A percentile compares a stretch with the other conserved stretches of the same genome.
Conservation (phyloP, 768 basidiomycete genomes). For the Auricularia auricula-judae region DNA sequence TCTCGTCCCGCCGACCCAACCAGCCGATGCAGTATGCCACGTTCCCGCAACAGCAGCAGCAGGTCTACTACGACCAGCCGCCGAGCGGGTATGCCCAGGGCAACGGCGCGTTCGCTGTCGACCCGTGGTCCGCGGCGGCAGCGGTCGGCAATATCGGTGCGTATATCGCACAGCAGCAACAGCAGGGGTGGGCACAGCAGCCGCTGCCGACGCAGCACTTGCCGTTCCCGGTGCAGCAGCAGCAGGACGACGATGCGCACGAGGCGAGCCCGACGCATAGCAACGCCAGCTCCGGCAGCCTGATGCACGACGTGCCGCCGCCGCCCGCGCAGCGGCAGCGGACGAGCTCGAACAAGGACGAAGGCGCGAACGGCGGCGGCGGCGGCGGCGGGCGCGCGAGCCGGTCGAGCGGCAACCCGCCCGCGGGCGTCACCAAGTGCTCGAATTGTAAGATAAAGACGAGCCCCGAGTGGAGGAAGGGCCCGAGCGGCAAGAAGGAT, state of each 20-base stretch:
- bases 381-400: constrained; percentile 11
- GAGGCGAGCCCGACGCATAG: background rate
- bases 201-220: constrained; percentile 19
- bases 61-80: background rate
- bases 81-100: background rate
- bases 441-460: constrained; percentile 70
- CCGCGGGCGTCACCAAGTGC: constrained; percentile 61
- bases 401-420: constrained; percentile 50
- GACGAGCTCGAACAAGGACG: background rate
- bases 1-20: constrained; percentile 18
- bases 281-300: background rate
- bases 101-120: background rate
- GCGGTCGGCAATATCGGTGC: no score
- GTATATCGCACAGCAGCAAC: constrained; percentile 18
- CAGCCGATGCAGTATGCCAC: background rate
- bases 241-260: background rate
- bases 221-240: background rate
- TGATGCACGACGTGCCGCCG: background rate
- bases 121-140: no score
- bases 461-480: constrained; percentile 89
- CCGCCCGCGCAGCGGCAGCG: background rate
- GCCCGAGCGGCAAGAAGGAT: constrained; percentile 83
- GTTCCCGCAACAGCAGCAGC: background rate
- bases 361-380: background rate
- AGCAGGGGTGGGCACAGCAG: constrained; percentile 34